Percentiles rank a stretch among this genome's conserved stretches.
Conservation (phyloP, 177 flowering plant species). For the Vitis hybrid region DNA sequence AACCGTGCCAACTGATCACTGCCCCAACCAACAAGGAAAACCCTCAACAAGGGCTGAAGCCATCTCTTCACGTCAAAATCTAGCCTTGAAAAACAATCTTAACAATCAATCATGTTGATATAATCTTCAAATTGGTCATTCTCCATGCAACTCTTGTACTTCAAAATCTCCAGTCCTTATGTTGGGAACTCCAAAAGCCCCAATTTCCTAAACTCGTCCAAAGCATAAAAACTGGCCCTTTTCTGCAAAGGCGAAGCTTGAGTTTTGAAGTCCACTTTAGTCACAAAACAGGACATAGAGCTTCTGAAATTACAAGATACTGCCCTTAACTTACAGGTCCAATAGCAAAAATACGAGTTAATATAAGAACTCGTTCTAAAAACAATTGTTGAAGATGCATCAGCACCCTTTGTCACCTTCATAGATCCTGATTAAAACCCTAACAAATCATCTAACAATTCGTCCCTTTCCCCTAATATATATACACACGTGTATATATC, state of each 20-base stretch:
- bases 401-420: not conserved
- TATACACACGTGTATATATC: not conserved
- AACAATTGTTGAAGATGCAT: constrained; percentile 1
- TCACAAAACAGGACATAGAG: not conserved
- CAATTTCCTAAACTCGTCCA: not conserved
- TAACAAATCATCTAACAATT: not conserved
- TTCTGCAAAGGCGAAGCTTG: not conserved
- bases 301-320: not conserved
- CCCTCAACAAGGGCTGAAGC: not conserved
- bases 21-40: not conserved
- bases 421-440: constrained; percentile 1
- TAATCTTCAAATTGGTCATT: not conserved
- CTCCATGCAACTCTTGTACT: not conserved
- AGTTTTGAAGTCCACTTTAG: not conserved
- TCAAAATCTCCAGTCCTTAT: not conserved
- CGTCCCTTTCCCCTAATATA: not conserved
- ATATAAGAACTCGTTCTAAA: not conserved
- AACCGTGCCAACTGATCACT: constrained; percentile 1
- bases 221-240: not conserved
- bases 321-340: not conserved
- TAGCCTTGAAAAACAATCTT: not conserved
- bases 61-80: not conserved
- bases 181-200: constrained; percentile 3
- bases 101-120: not conserved
- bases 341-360: no score